phyloP scores from a whole-genome alignment of 1,284 basidiomycete species.

The Mycena citricolor region DNA sequence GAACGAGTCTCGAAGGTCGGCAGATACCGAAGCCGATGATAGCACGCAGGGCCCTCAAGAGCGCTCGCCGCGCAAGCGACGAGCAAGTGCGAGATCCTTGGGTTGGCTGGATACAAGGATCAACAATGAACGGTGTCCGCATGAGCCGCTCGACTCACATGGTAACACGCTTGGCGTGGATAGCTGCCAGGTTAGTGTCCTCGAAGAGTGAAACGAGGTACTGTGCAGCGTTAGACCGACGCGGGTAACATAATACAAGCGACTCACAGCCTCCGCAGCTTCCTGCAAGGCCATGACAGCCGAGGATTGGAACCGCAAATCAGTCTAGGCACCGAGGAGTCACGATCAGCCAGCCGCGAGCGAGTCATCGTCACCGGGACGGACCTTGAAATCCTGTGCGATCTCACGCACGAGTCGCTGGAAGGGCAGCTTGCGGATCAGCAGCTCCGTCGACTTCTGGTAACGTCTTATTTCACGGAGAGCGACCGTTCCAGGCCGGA shows the following conservation, averaged over 20 bases:
- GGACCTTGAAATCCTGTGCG: conserved; percentile 85
- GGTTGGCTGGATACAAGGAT: conserved; percentile 39
- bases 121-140: neutral
- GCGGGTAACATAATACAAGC: neutral
- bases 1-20: no score
- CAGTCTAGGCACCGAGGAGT: conserved; percentile 42
- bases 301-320: conserved; percentile 87
- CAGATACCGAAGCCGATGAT: no score
- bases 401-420: conserved; percentile 80
- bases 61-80: conserved; percentile 70
- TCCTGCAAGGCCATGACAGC: conserved; percentile 87
- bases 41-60: no score
- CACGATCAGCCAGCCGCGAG: conserved; percentile 1
- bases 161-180: conserved; percentile 26
- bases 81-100: conserved; percentile 71
- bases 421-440: conserved; percentile 79
- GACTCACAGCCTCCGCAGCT: conserved; percentile 58
- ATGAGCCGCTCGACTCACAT: conserved; percentile 10
- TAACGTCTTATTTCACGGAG: conserved; percentile 89
- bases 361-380: conserved; percentile 20
- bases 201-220: conserved; percentile 62
- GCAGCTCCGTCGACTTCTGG: conserved; percentile 82
- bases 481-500: conserved; percentile 89
- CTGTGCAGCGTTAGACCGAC: conserved; percentile 33
- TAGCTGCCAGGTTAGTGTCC: conserved; percentile 25